Evolutionary conservation across 176 grass and related monocot genomes (phyloP), one percentile per base, ranked within the genome.

Genomic region (Eleusine coracana): DNA sequence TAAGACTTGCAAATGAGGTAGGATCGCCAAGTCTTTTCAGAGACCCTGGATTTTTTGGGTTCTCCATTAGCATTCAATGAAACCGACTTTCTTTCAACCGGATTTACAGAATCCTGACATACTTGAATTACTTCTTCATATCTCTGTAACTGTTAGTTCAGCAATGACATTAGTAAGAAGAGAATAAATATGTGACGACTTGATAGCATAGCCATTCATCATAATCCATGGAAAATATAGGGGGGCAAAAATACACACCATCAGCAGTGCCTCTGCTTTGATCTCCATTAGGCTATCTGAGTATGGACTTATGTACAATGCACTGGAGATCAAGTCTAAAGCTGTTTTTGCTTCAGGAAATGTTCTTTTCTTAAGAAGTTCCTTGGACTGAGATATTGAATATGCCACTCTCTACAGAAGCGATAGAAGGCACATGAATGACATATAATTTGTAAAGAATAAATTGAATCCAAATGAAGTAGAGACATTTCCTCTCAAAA

Each of bases 81-180:
- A 51, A 80, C 59, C 21, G 82, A 80, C 87, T 89, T 94, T 87
- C 76, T 94, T 86, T 83, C 76, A 81, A 87, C 87, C 14, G 73
- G 82, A 60, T 89, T 88, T 68, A 80, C 86, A 73, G 89, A 86
- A 67, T 93, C 77, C 73, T 99, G 93, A 68, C 96, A 99, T 69
- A 99, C 81, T 80, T 92, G 65, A 86, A 99, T 88, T 58, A 93
- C 91, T 80, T 96, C 91, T 88, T 96, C 87, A 34, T 90, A 96
- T 79, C 78, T 93, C 46, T 16, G 79, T 66, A 99, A 76, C 96
- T 99, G 88, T 86, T 52, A 68, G 34, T 73, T 80, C 6, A 72
- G 41, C 50, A 34, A 83, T 11, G 15, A 83, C 73, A 78, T 86
- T 83, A 90, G 68, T 52, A 50, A 80, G 20, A 31, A 73, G 34